A percentile compares a stretch with the other conserved stretches of the same genome.
Conservation (phyloP, 495 filamentous ascomycete species). For the Trichocladium uniseriatum region DNA sequence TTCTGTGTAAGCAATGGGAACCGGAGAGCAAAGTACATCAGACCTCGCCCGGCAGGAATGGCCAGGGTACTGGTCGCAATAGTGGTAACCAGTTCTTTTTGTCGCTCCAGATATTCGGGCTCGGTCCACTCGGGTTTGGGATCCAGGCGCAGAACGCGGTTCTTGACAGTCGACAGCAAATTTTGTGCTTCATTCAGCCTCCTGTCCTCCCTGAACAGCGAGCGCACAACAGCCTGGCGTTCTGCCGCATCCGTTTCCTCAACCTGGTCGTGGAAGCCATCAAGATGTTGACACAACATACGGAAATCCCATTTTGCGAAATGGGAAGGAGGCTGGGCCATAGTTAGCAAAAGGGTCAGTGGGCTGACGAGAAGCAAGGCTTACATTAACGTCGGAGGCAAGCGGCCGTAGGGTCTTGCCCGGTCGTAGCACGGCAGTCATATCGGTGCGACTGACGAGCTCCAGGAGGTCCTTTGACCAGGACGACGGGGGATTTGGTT, state of each 20-base stretch:
- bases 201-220: constrained; percentile 85
- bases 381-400: constrained; percentile 28
- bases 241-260: constrained; percentile 57
- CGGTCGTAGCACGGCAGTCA: constrained; percentile 55
- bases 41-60: constrained; percentile 71
- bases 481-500: constrained; percentile 64
- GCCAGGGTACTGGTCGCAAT: constrained; percentile 81
- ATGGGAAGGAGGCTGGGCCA: constrained; percentile 47
- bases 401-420: constrained; percentile 32
- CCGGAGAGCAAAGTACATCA: constrained; percentile 75
- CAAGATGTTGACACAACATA: constrained; percentile 46
- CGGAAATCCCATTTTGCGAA: constrained; percentile 61
- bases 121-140: constrained; percentile 75
- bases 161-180: constrained; percentile 67
- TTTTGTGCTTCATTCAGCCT: constrained; percentile 72
- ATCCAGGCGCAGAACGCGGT: constrained; percentile 64
- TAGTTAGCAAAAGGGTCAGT: background rate
- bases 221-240: constrained; percentile 64
- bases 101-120: constrained; percentile 78
- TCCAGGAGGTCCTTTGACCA: constrained; percentile 63
- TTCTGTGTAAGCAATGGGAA: constrained; percentile 84
- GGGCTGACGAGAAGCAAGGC: background rate
- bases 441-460: constrained; percentile 74
- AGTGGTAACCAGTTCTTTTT: constrained; percentile 77
- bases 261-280: constrained; percentile 30